These are phyloP conservation scores for Starmerella kuoi DNA, from an alignment of 805 yeast genomes.

Conservation along the genomic window DNA sequence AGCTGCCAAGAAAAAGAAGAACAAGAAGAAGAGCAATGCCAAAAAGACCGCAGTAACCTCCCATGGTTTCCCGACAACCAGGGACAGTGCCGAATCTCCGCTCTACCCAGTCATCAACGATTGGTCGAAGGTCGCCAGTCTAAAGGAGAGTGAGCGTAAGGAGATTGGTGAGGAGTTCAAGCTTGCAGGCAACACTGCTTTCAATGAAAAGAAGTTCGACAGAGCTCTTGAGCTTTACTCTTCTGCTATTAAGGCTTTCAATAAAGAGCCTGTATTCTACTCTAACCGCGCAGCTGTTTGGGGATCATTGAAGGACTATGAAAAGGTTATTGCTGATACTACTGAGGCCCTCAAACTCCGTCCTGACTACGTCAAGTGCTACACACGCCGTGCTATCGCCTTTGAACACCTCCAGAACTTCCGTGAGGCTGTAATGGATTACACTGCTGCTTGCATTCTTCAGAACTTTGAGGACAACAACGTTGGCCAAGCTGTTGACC, in stretches of 20 bases:
- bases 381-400: constrained; percentile 86
- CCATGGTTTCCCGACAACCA: constrained; percentile 24
- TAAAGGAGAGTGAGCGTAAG: constrained; percentile 32
- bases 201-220: constrained; percentile 55
- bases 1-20: constrained; percentile 36
- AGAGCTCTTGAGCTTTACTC: constrained; percentile 73
- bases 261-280: constrained; percentile 71
- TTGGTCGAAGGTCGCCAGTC: constrained; percentile 20
- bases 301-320: constrained; percentile 65
- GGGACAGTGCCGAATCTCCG: constrained; percentile 23
- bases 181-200: constrained; percentile 75
- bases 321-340: constrained; percentile 79
- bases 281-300: constrained; percentile 96
- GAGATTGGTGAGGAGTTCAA: constrained; percentile 57
- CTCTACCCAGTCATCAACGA: constrained; percentile 29
- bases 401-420: constrained; percentile 69
- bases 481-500: constrained; percentile 70
- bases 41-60: constrained; percentile 18
- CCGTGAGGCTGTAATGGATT: constrained; percentile 80
- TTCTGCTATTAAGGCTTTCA: constrained; percentile 59
- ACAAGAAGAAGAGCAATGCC: constrained; percentile 29
- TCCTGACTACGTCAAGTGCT: constrained; percentile 84
- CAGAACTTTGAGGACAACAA: constrained; percentile 73
- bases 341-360: constrained; percentile 72
- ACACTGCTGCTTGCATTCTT: constrained; percentile 74